Percentiles rank a stretch among this genome's conserved stretches.
These are phyloP conservation scores for Sambucus nigra DNA, from an alignment of 129 eudicot species.

Conservation along the genomic window DNA sequence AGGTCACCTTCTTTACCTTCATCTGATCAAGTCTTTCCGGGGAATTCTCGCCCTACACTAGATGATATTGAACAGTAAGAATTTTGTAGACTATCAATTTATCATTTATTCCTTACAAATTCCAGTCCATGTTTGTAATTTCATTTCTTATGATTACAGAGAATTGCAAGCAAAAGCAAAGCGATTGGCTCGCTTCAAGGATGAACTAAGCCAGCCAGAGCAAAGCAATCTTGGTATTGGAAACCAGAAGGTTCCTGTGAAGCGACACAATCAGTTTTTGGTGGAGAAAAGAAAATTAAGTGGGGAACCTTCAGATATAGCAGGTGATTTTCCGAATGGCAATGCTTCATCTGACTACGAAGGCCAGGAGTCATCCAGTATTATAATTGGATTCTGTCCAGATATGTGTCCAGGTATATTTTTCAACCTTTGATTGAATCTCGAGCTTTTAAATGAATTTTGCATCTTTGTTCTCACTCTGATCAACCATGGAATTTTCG, in stretches of 20 bases:
- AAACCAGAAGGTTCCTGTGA: constrained; percentile 35
- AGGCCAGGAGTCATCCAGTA: constrained; percentile 37
- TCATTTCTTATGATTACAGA: constrained; percentile 24
- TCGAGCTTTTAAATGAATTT: too few species aligned
- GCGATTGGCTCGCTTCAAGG: constrained; percentile 79
- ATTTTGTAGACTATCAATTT: neutral
- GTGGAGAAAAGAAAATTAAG: constrained; percentile 27
- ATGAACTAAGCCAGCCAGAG: constrained; percentile 58
- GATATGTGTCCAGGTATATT: constrained; percentile 72
- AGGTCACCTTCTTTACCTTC: constrained; percentile 49
- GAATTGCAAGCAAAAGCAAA: constrained; percentile 88
- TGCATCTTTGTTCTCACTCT: too few species aligned
- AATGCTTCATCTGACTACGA: constrained; percentile 42
- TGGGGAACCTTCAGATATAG: constrained; percentile 37
- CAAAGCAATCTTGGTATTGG: constrained; percentile 21
- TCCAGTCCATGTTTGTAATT: neutral
- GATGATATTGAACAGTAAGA: constrained; percentile 58
- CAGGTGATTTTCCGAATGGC: constrained; percentile 31
- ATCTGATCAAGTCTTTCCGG: constrained; percentile 30
- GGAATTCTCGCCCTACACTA: constrained; percentile 18
- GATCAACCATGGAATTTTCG: too few species aligned
- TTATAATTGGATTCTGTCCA: constrained; percentile 72
- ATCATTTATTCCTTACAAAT: neutral
- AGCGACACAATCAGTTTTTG: constrained; percentile 28
- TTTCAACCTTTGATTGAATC: constrained; percentile 4